A percentile compares a stretch with the other conserved stretches of the same genome.
These are phyloP conservation scores for Chrysanthemum seticuspe DNA, from an alignment of 129 eudicot species.

Conservation along the genomic window DNA sequence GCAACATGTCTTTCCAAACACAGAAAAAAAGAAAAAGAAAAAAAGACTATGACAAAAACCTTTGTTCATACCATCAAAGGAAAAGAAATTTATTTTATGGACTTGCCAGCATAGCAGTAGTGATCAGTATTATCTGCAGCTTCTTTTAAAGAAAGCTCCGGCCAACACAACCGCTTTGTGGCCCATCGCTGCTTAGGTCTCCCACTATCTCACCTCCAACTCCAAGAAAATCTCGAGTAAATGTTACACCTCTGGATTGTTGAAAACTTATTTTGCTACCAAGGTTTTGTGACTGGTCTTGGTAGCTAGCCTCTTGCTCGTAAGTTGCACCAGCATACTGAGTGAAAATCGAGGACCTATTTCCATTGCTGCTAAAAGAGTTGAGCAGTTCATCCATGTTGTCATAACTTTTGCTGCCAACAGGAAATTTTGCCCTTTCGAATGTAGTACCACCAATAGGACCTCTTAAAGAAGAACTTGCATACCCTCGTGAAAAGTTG, in stretches of 20 bases:
- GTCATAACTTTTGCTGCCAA: background rate
- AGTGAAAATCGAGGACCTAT: constrained; percentile 3
- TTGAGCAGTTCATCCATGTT: constrained; percentile 1
- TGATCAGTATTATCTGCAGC: background rate
- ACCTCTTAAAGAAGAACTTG: constrained; percentile 1
- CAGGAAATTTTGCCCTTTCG: background rate
- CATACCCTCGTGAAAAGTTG: background rate
- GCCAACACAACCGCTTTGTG: background rate
- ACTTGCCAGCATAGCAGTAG: too few species aligned
- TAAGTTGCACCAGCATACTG: background rate
- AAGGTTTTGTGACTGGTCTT: background rate
- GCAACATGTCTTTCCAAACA: too few species aligned
- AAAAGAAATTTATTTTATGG: too few species aligned
- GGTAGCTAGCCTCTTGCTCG: constrained; percentile 8
- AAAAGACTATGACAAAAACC: too few species aligned
- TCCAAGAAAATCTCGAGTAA: constrained; percentile 32
- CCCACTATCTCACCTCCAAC: constrained; percentile 20
- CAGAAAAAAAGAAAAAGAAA: too few species aligned
- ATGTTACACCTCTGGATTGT: background rate
- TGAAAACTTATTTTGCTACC: background rate
- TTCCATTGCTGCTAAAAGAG: constrained; percentile 4
- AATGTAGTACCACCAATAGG: background rate
- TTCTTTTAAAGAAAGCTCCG: constrained; percentile 3
- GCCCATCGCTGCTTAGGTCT: background rate
- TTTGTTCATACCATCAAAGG: too few species aligned